Evolutionary conservation across 2,329 filamentous ascomycete species (phyloP).

Genomic region (Chrysoporthe austroafricana): DNA sequence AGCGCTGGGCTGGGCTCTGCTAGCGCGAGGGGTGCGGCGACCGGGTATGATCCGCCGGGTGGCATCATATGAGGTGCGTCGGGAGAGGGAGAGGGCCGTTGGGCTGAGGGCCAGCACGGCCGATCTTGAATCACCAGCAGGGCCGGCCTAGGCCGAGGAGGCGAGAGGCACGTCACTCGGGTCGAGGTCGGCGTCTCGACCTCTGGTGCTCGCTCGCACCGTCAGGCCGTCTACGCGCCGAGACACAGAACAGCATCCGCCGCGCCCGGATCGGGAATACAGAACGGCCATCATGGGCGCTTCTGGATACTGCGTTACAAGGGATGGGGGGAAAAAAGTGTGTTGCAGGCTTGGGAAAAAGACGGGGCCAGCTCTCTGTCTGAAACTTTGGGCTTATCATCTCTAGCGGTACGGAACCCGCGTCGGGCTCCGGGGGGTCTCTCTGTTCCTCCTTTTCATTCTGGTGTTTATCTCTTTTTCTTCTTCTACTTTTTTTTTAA

Average conservation of each 20-base stretch:
- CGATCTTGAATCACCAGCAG: neutral
- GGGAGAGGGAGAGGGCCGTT: neutral
- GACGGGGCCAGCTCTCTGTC: neutral
- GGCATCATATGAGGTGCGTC: constrained; percentile 56
- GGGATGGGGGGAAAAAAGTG: neutral
- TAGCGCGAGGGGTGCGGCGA: constrained; percentile 46
- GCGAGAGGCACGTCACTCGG: neutral
- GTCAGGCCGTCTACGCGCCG: neutral
- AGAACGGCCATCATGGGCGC: neutral
- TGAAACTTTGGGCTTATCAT: constrained; percentile 1
- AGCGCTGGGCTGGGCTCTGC: constrained; percentile 55
- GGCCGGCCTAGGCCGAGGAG: neutral
- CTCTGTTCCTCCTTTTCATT: neutral
- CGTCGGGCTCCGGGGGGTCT: neutral
- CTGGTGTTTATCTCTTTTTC: neutral
- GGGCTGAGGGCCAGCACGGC: neutral
- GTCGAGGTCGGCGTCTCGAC: neutral
- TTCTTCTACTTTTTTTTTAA: neutral
- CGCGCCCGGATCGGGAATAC: neutral
- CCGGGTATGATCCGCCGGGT: constrained; percentile 61
- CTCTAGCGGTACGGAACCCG: neutral
- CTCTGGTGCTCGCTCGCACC: neutral
- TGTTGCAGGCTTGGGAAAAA: neutral
- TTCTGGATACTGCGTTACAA: neutral
- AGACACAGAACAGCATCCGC: neutral